Evolutionary conservation across 2,329 filamentous ascomycete species (phyloP).

Genomic region (Botrytis fabae): DNA sequence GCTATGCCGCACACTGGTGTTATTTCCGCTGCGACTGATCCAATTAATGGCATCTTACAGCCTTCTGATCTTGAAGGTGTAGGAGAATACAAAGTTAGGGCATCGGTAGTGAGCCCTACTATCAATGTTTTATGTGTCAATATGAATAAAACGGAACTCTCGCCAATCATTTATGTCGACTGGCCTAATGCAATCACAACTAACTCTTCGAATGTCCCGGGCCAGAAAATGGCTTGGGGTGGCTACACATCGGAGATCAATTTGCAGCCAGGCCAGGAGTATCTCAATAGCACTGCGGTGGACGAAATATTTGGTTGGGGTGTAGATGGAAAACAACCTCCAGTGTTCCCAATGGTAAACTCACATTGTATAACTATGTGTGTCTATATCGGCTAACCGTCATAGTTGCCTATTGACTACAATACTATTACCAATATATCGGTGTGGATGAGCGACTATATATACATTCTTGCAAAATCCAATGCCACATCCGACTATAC

Average conservation of each 20-base stretch:
- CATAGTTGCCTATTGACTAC: constrained; percentile 56
- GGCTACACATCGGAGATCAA: constrained; percentile 48
- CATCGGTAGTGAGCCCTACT: constrained; percentile 68
- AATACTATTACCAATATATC: constrained; percentile 66
- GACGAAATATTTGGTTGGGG: constrained; percentile 74
- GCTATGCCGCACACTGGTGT: constrained; percentile 74
- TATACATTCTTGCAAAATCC: constrained; percentile 66
- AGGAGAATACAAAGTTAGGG: constrained; percentile 66
- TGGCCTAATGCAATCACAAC: constrained; percentile 53
- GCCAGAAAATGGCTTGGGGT: constrained; percentile 41
- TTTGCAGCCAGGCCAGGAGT: constrained; percentile 41
- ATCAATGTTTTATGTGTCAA: constrained; percentile 75
- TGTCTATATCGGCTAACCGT: constrained; percentile 10
- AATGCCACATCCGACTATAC: constrained; percentile 53
- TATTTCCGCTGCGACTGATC: constrained; percentile 61
- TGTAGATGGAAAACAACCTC: constrained; percentile 50
- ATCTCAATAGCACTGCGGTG: constrained; percentile 58
- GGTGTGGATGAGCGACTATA: constrained; percentile 49
- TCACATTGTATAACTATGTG: not conserved
- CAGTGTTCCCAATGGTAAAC: constrained; percentile 51
- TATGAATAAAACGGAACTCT: constrained; percentile 58
- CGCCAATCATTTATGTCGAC: constrained; percentile 61
- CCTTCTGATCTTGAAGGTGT: constrained; percentile 64
- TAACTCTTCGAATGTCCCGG: constrained; percentile 41
- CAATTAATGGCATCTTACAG: constrained; percentile 66